Evolutionary conservation across 2,329 filamentous ascomycete genomes (phyloP).

Genomic region (Niveomyces coronatus): DNA sequence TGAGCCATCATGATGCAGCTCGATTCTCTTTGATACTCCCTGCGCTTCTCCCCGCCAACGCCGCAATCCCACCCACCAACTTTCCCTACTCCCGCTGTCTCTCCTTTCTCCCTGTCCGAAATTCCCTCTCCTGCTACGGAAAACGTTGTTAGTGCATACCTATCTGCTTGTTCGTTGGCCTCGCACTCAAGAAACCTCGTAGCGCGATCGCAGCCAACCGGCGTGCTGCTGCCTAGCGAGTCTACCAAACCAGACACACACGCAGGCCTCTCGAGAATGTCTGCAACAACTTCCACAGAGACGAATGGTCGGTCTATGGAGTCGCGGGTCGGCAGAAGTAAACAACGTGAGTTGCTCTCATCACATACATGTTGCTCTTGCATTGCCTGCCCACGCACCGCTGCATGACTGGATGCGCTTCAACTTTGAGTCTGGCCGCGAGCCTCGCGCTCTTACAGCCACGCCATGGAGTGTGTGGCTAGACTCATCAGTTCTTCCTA

Average conservation of each 20-base stretch:
- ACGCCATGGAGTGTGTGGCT: no score
- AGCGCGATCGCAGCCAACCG: no score
- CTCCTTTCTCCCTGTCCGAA: constrained; percentile 6
- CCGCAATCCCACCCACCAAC: constrained; percentile 2
- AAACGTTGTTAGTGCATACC: no score
- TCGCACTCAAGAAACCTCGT: no score
- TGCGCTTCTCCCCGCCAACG: constrained; percentile 7
- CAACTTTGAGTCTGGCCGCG: constrained; percentile 1
- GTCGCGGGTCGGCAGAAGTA: constrained; percentile 65
- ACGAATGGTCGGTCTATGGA: constrained; percentile 49
- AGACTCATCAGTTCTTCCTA: not conserved
- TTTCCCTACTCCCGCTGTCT: constrained; percentile 1
- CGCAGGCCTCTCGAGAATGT: constrained; percentile 19
- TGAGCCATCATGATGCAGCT: constrained; percentile 7
- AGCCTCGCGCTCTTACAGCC: not conserved
- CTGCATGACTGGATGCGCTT: not conserved
- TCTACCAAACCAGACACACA: constrained; percentile 12
- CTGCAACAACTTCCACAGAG: constrained; percentile 25
- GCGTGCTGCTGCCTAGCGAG: no score
- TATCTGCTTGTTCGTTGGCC: no score
- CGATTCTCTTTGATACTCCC: constrained; percentile 8
- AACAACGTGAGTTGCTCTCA: constrained; percentile 59
- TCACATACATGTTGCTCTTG: not conserved
- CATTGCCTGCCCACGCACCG: not conserved
- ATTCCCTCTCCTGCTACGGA: no score